Percentiles rank a stretch among this genome's conserved stretches.
These are phyloP conservation scores for Scytalidium lignicola DNA, from an alignment of 2,329 filamentous ascomycete genomes.

Conservation along the genomic window DNA sequence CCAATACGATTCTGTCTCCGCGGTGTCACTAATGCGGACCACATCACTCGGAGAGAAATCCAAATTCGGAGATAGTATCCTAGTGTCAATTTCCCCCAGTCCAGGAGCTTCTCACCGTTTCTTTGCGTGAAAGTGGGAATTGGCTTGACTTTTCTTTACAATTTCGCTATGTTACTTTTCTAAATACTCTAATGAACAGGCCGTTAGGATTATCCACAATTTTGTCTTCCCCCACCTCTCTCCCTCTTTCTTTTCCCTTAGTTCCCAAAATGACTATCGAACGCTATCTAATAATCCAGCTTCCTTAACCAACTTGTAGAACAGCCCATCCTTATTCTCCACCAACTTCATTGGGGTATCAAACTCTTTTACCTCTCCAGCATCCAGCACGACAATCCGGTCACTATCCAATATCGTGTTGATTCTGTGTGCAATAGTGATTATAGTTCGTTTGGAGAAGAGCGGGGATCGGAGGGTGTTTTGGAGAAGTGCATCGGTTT, in stretches of 20 bases:
- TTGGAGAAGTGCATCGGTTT: constrained; percentile 64
- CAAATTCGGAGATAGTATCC: too few species aligned
- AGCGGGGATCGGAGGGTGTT: constrained; percentile 56
- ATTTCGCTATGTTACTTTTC: neutral
- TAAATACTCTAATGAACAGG: neutral
- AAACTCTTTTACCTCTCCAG: constrained; percentile 86
- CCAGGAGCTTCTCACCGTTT: too few species aligned
- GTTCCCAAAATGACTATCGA: constrained; percentile 1
- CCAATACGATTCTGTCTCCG: too few species aligned
- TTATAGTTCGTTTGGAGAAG: constrained; percentile 91
- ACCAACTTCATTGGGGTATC: constrained; percentile 79
- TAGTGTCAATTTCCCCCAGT: too few species aligned
- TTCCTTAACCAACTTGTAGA: constrained; percentile 88
- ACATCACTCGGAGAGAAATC: too few species aligned
- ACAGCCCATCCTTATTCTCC: constrained; percentile 63
- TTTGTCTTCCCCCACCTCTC: neutral
- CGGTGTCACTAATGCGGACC: too few species aligned
- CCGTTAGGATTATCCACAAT: neutral
- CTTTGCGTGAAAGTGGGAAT: too few species aligned
- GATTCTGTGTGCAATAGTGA: constrained; percentile 96
- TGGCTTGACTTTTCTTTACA: neutral
- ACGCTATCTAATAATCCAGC: constrained; percentile 58
- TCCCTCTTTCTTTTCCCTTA: neutral
- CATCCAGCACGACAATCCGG: constrained; percentile 88
- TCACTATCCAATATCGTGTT: constrained; percentile 92